Percentiles rank a stretch among this genome's conserved stretches.
These are phyloP conservation scores for Penicillium manginii DNA, from an alignment of 495 filamentous ascomycete species.

Conservation along the genomic window DNA sequence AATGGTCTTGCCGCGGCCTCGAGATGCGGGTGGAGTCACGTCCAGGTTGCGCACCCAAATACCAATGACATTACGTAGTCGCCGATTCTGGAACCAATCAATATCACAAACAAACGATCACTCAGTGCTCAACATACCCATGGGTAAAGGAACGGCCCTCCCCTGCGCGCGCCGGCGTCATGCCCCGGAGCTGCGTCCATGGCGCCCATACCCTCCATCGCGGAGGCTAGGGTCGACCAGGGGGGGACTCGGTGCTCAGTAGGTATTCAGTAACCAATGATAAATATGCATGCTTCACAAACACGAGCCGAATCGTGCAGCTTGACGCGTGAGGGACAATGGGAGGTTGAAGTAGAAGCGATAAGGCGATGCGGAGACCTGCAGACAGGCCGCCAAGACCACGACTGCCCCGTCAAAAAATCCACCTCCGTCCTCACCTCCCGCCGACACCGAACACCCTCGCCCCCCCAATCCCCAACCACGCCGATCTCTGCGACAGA, in stretches of 20 bases:
- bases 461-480: conserved; percentile 15
- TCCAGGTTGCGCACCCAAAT: conserved; percentile 86
- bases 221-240: background rate
- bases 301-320: background rate
- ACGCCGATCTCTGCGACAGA: conserved; percentile 15
- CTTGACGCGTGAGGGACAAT: conserved; percentile 1
- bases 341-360: conserved; percentile 3
- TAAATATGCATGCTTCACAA: conserved; percentile 5
- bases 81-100: conserved; percentile 68
- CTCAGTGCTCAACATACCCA: conserved; percentile 13
- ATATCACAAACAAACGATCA: background rate
- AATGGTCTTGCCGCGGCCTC: conserved; percentile 71
- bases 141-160: conserved; percentile 30
- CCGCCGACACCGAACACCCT: conserved; percentile 20
- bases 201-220: conserved; percentile 18
- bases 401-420: conserved; percentile 35
- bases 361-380: conserved; percentile 35
- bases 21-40: conserved; percentile 51
- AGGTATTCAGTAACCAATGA: background rate
- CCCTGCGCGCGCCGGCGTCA: conserved; percentile 27
- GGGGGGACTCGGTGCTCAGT: conserved; percentile 7
- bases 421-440: conserved; percentile 31
- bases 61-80: conserved; percentile 83
- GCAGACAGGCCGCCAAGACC: conserved; percentile 31
- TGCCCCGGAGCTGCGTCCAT: conserved; percentile 24